Base-by-base conservation (phyloP, 805 yeast genomes). In the Zygotorulaspora sp. region DNA sequence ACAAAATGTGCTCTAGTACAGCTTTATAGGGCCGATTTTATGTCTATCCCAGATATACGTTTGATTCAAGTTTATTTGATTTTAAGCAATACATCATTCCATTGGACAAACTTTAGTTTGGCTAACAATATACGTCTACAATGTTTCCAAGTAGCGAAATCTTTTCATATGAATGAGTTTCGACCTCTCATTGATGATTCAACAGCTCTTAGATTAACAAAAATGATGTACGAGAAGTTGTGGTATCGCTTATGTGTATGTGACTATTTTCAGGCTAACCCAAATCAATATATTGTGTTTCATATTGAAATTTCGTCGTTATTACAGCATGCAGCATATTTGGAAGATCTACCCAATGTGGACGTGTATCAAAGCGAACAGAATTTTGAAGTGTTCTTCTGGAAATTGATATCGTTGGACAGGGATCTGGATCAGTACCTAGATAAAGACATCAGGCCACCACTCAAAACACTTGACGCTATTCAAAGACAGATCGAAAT, bases 321-420 rank as follows among this genome's bases (percentile, higher is more conserved):
- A 12, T 34, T 58, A 13, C 55, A 47, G 14, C 62, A 57, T 32
- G 55, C 59, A 1, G 55, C 59, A 4, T 51, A 45, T 21, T 41
- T 50, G 30, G 51, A 54, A 24, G 58, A 52, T 39, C 38, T 45
- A 22, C 52, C 53, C 7, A 43, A 38, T 21, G 39, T 46, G 4
- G 59, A 59, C 39, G 47, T 53, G 3, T 55, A 53, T 27, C 50
- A 52, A 30, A 46, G 47, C 7, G 62, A 58, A 20, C 58, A 53
- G 12, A 49, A 42, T 27, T 55, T 54, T 30, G 65, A 60, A 35
- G 41, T 52, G 1, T 34, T 57, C 1, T 45, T 41, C 23, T 60
- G 65, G 65, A 60, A 58, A 27, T 37, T 60, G 1, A 30, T 50
- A 1, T 58, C 63, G 2, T 32, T 60, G 6, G 63, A 60, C n/a